phyloP scores from a whole-genome alignment of 805 yeast species.

The Torulaspora franciscae region DNA sequence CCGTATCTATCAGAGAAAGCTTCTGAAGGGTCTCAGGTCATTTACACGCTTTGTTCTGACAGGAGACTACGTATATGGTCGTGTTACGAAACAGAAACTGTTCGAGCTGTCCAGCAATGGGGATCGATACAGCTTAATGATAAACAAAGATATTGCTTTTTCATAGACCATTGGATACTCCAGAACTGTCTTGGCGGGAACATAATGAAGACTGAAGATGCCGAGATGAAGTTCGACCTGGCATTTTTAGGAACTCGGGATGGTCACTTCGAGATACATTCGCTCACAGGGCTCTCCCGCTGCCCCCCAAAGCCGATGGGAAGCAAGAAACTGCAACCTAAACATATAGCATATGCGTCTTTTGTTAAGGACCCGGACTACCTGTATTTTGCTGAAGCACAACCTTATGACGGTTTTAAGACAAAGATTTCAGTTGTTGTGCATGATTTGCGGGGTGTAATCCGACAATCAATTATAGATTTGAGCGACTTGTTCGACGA shows the following conservation, averaged over 20 bases:
- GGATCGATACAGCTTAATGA: slow-evolving; percentile 40
- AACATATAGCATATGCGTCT: slow-evolving; percentile 23
- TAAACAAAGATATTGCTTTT: slow-evolving; percentile 34
- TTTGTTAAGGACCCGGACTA: slow-evolving; percentile 35
- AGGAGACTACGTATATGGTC: slow-evolving; percentile 63
- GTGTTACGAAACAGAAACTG: slow-evolving; percentile 54
- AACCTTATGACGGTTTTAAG: slow-evolving; percentile 21
- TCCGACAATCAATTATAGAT: slow-evolving; percentile 35
- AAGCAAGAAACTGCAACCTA: slow-evolving; percentile 37
- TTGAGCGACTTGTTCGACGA: slow-evolving; percentile 19
- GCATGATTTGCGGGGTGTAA: slow-evolving; percentile 43
- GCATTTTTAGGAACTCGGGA: slow-evolving; percentile 39
- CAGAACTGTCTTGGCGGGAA: slow-evolving; percentile 23
- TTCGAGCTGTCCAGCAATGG: slow-evolving; percentile 50
- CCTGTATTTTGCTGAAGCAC: slow-evolving; percentile 37
- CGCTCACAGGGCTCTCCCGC: slow-evolving; percentile 47
- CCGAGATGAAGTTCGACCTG: slow-evolving; percentile 37
- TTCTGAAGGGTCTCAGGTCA: slow-evolving; percentile 35
- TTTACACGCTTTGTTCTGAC: slow-evolving; percentile 65
- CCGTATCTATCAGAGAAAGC: slow-evolving; percentile 32
- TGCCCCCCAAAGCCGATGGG: slow-evolving; percentile 53
- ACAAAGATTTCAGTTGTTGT: slow-evolving; percentile 40
- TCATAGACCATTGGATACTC: slow-evolving; percentile 41
- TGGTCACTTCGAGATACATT: slow-evolving; percentile 43
- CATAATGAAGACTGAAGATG: slow-evolving; percentile 7